A percentile compares a stretch with the other conserved stretches of the same genome.
Evolutionary conservation across 139 green algal species (phyloP).

Genomic region (Auxenochlorella pyrenoidosa): DNA sequence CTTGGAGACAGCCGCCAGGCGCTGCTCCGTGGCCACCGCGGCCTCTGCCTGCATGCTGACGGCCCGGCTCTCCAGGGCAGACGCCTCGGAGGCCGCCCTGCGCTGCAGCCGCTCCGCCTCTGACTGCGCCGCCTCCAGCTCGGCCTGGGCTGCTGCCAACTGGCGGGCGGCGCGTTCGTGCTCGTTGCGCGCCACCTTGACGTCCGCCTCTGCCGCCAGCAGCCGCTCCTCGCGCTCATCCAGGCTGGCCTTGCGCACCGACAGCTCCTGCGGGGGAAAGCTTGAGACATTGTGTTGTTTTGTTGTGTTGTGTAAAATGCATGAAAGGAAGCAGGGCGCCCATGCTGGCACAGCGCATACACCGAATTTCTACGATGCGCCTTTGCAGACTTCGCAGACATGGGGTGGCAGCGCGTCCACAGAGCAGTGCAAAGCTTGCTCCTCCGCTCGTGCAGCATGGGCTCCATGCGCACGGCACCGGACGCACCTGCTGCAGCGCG

Average conservation of each 20-base stretch:
- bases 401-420: no score
- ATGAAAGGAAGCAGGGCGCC: no score
- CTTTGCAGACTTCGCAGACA: no score
- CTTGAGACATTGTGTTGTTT: no score
- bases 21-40: slow-evolving; percentile 31
- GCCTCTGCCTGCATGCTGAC: slow-evolving; percentile 34
- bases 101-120: slow-evolving; percentile 29
- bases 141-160: neutral
- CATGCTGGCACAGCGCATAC: no score
- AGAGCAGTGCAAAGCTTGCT: no score
- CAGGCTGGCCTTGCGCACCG: slow-evolving; percentile 32
- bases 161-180: slow-evolving; percentile 4
- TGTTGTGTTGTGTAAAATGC: no score
- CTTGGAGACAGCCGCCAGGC: slow-evolving; percentile 4
- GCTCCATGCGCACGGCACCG: no score
- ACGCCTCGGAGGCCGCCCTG: slow-evolving; percentile 10
- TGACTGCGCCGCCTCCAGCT: slow-evolving; percentile 16
- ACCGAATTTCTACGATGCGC: no score
- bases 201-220: slow-evolving; percentile 37
- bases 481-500: slow-evolving; percentile 35
- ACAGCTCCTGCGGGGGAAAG: slow-evolving; percentile 30
- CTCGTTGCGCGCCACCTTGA: slow-evolving; percentile 30
- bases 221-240: slow-evolving; percentile 41
- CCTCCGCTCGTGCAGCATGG: neutral
- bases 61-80: slow-evolving; percentile 10